Evolutionary conservation across 768 basidiomycete species (phyloP).

Genomic region (Podaxis sp.): DNA sequence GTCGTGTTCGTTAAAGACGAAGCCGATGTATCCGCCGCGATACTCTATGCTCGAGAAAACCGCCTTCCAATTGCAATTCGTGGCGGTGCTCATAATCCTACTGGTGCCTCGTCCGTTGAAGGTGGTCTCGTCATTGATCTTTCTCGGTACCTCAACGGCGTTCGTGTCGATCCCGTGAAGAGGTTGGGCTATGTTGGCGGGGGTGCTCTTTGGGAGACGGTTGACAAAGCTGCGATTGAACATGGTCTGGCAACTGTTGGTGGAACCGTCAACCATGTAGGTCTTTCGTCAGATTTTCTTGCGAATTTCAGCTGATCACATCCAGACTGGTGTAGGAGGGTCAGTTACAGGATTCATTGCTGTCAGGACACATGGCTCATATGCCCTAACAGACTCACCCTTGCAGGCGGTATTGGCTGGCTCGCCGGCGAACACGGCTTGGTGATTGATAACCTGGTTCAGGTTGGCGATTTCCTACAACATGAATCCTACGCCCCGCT

Average conservation of each 20-base stretch:
- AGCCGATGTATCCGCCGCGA: slow-evolving; percentile 34
- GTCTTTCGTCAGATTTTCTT: slow-evolving; percentile 14
- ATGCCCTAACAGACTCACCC: no score
- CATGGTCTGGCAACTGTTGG: slow-evolving; percentile 47
- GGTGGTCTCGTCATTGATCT: slow-evolving; percentile 53
- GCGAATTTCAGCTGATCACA: background rate
- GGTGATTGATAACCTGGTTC: slow-evolving; percentile 44
- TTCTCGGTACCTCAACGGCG: slow-evolving; percentile 37
- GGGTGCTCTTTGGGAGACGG: slow-evolving; percentile 43
- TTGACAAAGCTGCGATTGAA: slow-evolving; percentile 41
- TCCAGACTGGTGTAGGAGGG: slow-evolving; percentile 52
- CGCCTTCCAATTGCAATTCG: slow-evolving; percentile 39
- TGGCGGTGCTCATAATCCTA: slow-evolving; percentile 47
- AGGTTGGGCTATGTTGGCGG: slow-evolving; percentile 42
- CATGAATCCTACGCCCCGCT: no score
- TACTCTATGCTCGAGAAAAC: slow-evolving; percentile 35
- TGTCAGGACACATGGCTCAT: no score
- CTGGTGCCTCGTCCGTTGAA: slow-evolving; percentile 42
- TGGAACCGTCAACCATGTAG: slow-evolving; percentile 48
- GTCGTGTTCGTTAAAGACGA: slow-evolving; percentile 43
- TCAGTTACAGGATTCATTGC: slow-evolving; percentile 18
- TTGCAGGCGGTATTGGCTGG: slow-evolving; percentile 55
- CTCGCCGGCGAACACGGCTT: slow-evolving; percentile 43
- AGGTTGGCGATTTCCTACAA: slow-evolving; percentile 22
- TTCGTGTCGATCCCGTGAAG: slow-evolving; percentile 35